phyloP scores from a whole-genome alignment of 371 early-diverging fungal species.

The Quaeritorhiza haematococci region DNA sequence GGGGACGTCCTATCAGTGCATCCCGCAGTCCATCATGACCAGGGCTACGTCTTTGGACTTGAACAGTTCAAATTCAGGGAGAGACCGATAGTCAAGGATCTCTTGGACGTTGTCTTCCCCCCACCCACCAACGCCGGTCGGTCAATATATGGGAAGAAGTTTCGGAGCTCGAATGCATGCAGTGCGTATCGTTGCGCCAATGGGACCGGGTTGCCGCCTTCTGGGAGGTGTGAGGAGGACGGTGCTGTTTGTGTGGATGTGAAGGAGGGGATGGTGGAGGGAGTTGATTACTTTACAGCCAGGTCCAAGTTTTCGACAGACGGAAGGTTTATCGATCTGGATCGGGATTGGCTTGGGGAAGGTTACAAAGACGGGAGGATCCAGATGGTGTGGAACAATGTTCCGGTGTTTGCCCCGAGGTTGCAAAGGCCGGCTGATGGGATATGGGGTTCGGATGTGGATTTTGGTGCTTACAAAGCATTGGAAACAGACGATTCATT shows the following conservation, averaged over 20 bases:
- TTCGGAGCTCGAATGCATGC: conserved; percentile 25
- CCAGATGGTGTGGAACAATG: conserved; percentile 17
- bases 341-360: conserved; percentile 18
- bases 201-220: conserved; percentile 2
- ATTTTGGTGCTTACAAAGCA: conserved; percentile 9
- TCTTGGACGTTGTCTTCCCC: conserved; percentile 10
- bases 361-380: conserved; percentile 18
- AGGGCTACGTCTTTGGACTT: not conserved
- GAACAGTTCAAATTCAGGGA: not conserved
- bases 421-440: conserved; percentile 2
- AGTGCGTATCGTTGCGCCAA: conserved; percentile 14
- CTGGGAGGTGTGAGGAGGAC: conserved; percentile 12
- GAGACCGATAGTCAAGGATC: not conserved
- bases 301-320: conserved; percentile 15
- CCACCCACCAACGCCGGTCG: conserved; percentile 4
- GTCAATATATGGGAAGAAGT: conserved; percentile 14
- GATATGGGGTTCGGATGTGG: conserved; percentile 19
- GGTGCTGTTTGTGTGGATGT: conserved; percentile 16
- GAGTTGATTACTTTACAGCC: conserved; percentile 12
- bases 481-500: conserved; percentile 9
- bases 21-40: conserved; percentile 3
- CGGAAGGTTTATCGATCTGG: conserved; percentile 22
- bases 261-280: conserved; percentile 4
- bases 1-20: conserved; percentile 7
- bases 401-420: conserved; percentile 19